These are phyloP conservation scores for Lepraria neglecta DNA, from an alignment of 495 filamentous ascomycete species.

Conservation along the genomic window DNA sequence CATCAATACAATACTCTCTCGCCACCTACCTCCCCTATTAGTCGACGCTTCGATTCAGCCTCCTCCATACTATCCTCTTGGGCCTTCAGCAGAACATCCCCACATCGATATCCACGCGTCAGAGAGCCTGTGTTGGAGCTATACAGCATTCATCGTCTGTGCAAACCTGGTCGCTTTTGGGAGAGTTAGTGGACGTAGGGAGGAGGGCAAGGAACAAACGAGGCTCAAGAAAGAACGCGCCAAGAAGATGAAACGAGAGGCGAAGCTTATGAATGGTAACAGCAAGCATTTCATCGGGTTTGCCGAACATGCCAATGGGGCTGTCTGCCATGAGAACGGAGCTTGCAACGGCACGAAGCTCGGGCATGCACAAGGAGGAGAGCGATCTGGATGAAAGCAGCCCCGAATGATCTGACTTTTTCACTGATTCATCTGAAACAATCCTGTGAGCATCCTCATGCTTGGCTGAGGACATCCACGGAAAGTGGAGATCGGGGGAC, in stretches of 20 bases:
- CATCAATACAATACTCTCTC: slow-evolving; percentile 37
- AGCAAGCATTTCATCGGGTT: not conserved
- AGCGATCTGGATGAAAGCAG: slow-evolving; percentile 8
- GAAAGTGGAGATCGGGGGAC: not conserved
- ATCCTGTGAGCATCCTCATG: not conserved
- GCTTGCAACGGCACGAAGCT: not conserved
- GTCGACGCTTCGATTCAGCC: slow-evolving; percentile 27
- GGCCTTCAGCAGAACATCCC: slow-evolving; percentile 28
- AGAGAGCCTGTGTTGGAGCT: slow-evolving; percentile 36
- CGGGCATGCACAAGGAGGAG: not conserved
- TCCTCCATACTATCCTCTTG: slow-evolving; percentile 29
- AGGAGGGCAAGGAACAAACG: slow-evolving; percentile 22
- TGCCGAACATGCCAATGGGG: not conserved
- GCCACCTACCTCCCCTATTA: slow-evolving; percentile 29
- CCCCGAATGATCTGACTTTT: not conserved
- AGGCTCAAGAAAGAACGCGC: slow-evolving; percentile 17
- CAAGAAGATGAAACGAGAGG: not conserved
- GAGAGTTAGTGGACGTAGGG: slow-evolving; percentile 22
- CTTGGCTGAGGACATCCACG: not conserved
- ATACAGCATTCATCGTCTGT: slow-evolving; percentile 31
- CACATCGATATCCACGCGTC: slow-evolving; percentile 36
- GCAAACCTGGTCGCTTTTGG: slow-evolving; percentile 28
- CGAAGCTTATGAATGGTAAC: not conserved
- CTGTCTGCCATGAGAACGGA: not conserved
- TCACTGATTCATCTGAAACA: slow-evolving; percentile 7